These are phyloP conservation scores for Mucor indicus DNA, from an alignment of 371 early-diverging fungal species.

Conservation along the genomic window DNA sequence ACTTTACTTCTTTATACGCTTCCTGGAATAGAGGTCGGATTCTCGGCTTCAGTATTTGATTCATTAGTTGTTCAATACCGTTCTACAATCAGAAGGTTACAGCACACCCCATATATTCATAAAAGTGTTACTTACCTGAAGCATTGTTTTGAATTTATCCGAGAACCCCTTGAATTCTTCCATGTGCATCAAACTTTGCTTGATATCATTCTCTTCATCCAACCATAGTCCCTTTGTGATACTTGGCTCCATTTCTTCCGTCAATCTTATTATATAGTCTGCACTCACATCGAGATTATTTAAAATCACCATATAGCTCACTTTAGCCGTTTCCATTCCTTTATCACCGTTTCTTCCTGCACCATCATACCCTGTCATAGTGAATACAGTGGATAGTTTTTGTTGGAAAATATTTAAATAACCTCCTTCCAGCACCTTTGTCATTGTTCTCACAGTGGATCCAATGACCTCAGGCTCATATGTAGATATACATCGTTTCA, in stretches of 20 bases:
- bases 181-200: constrained; percentile 46
- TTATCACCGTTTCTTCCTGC: constrained; percentile 29
- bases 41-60: constrained; percentile 76
- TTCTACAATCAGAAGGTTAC: too few species aligned
- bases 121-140: constrained; percentile 57
- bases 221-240: constrained; percentile 44
- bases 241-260: constrained; percentile 59
- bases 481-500: constrained; percentile 71
- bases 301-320: constrained; percentile 70
- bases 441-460: constrained; percentile 59
- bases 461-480: constrained; percentile 65
- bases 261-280: constrained; percentile 69
- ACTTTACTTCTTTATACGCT: constrained; percentile 81
- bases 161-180: constrained; percentile 55
- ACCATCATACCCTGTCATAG: constrained; percentile 43
- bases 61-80: constrained; percentile 77
- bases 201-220: constrained; percentile 43
- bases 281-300: constrained; percentile 84
- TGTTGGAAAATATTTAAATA: constrained; percentile 65
- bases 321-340: constrained; percentile 46
- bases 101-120: too few species aligned
- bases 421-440: constrained; percentile 62
- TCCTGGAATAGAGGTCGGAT: constrained; percentile 77
- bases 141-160: constrained; percentile 57
- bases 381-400: constrained; percentile 55